Evolutionary conservation across 306 rosid genomes (phyloP).

Genomic region (Sicyos baderoa): DNA sequence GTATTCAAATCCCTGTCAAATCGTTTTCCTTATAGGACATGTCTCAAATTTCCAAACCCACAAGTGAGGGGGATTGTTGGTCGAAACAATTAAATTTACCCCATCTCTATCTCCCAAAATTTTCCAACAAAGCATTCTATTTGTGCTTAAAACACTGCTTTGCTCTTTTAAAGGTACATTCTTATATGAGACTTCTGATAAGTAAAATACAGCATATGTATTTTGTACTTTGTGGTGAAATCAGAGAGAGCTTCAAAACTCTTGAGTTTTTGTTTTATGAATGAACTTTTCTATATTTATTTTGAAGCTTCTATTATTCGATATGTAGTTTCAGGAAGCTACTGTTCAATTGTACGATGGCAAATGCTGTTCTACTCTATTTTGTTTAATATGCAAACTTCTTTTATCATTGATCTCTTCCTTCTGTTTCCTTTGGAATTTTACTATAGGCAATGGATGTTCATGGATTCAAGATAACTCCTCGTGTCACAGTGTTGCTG

Average conservation of each 20-base stretch:
- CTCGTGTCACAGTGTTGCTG: conserved; percentile 11
- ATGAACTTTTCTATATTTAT: background rate
- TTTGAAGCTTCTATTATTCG: background rate
- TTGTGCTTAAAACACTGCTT: background rate
- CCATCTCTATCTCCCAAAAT: too few relatives aligned
- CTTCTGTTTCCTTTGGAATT: conserved; percentile 17
- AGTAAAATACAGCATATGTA: background rate
- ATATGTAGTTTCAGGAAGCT: background rate
- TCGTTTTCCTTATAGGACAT: too few relatives aligned
- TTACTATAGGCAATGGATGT: conserved; percentile 50
- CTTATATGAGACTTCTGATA: background rate
- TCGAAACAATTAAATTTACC: too few relatives aligned
- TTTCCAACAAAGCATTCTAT: background rate
- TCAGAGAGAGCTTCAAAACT: background rate
- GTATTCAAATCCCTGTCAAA: too few relatives aligned
- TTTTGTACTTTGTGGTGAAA: background rate
- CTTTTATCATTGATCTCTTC: background rate
- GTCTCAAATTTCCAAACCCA: too few relatives aligned
- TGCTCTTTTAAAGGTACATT: background rate
- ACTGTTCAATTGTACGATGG: background rate
- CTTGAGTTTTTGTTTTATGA: background rate
- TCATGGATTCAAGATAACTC: conserved; percentile 58
- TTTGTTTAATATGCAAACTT: background rate
- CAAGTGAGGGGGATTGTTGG: too few relatives aligned
- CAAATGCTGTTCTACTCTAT: background rate